phyloP scores from a whole-genome alignment of 2,329 filamentous ascomycete species.

The Neoarthrinium moseri region DNA sequence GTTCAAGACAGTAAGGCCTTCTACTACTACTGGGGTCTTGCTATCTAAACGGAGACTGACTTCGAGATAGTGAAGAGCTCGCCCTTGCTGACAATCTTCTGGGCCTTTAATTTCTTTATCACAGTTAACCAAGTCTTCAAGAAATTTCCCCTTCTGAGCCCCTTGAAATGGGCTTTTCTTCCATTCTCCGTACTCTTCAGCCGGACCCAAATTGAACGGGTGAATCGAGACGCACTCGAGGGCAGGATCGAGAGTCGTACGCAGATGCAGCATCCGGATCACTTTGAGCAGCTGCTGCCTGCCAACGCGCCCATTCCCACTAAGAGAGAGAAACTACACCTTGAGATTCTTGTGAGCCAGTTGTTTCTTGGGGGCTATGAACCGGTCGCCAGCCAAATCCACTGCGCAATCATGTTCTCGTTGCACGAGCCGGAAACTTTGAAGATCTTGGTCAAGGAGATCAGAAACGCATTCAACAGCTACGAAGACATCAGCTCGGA shows the following conservation, averaged over 20 bases:
- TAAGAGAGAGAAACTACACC: neutral
- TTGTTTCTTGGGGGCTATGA: conserved; percentile 19
- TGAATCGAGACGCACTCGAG: conserved; percentile 15
- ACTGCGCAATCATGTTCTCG: conserved; percentile 13
- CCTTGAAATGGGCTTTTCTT: conserved; percentile 15
- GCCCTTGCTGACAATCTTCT: conserved; percentile 8
- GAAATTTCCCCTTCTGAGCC: conserved; percentile 15
- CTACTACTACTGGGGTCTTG: no score
- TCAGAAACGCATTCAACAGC: neutral
- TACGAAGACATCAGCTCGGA: neutral
- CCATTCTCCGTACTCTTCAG: conserved; percentile 8
- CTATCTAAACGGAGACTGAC: neutral
- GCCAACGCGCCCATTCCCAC: conserved; percentile 9
- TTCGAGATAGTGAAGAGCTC: conserved; percentile 7
- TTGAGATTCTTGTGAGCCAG: conserved; percentile 13
- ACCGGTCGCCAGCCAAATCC: conserved; percentile 14
- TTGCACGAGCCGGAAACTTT: neutral
- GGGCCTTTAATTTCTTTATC: conserved; percentile 11
- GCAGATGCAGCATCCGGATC: conserved; percentile 19
- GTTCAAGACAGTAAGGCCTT: conserved; percentile 15
- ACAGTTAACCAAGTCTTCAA: conserved; percentile 11
- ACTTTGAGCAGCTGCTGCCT: conserved; percentile 20
- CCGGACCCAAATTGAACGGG: conserved; percentile 1
- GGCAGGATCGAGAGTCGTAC: conserved; percentile 18
- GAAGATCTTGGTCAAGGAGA: neutral